phyloP scores from a whole-genome alignment of 2,329 filamentous ascomycete species.

The Blastomyces silverae region DNA sequence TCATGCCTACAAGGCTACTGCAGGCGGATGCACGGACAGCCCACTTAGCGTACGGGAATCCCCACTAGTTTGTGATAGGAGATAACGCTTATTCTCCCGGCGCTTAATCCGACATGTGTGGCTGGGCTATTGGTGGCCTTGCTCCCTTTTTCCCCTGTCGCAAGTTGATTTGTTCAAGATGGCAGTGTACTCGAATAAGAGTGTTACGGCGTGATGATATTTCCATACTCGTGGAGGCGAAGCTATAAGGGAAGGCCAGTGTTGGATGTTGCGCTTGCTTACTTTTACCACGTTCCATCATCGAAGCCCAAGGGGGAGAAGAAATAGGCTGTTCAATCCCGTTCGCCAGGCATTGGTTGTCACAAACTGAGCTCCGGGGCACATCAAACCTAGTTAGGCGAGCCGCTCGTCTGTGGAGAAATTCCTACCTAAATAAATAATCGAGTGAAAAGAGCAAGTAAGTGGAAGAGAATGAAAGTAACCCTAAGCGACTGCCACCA shows the following conservation, averaged over 20 bases:
- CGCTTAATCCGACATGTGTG: not conserved
- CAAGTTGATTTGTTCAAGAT: not conserved
- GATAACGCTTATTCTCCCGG: not conserved
- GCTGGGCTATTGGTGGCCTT: not conserved
- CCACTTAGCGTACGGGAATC: not conserved
- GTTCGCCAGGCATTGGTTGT: not conserved
- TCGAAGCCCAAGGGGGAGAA: not conserved
- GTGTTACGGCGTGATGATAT: not conserved
- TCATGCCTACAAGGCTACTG: not conserved
- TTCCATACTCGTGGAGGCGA: not conserved
- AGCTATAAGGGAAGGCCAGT: not conserved
- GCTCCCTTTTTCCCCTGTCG: not conserved
- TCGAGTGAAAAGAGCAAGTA: not conserved
- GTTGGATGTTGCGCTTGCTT: not conserved
- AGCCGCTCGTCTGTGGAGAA: not conserved
- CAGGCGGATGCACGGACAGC: not conserved
- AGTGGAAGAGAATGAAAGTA: not conserved
- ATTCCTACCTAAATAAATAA: not conserved
- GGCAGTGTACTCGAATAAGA: not conserved
- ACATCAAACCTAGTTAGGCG: not conserved
- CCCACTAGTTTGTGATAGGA: not conserved
- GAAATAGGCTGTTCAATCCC: not conserved
- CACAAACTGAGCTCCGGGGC: not conserved
- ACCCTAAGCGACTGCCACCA: not conserved
- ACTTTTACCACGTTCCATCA: not conserved